These are phyloP conservation scores for Evernia prunastri DNA, from an alignment of 495 filamentous ascomycete genomes.

Conservation along the genomic window DNA sequence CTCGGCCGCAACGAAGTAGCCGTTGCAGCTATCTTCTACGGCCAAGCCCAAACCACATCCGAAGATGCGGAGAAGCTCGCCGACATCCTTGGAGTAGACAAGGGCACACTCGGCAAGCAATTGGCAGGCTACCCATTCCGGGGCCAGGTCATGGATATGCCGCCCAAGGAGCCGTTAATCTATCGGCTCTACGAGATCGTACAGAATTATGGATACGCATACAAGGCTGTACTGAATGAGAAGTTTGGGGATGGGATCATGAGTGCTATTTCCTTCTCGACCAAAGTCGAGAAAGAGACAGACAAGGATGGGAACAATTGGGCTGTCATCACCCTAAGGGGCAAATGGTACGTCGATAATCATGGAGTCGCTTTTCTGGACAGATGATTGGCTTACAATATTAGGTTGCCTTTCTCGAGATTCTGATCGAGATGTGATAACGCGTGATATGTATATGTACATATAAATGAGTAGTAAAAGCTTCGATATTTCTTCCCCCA, in stretches of 20 bases:
- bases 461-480: background rate
- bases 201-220: constrained; percentile 96
- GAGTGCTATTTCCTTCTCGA: constrained; percentile 91
- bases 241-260: constrained; percentile 99
- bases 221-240: constrained; percentile 95
- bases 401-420: constrained; percentile 57
- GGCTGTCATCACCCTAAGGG: constrained; percentile 85
- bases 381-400: constrained; percentile 19
- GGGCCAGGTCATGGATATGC: constrained; percentile 82
- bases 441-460: background rate
- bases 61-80: constrained; percentile 74
- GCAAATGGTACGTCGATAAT: constrained; percentile 72
- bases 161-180: constrained; percentile 86
- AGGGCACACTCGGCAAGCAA: constrained; percentile 51
- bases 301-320: constrained; percentile 74
- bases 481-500: background rate
- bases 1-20: constrained; percentile 86
- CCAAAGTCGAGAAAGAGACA: constrained; percentile 92
- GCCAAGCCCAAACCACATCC: constrained; percentile 71
- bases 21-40: constrained; percentile 90
- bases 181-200: constrained; percentile 95
- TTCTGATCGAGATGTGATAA: constrained; percentile 38
- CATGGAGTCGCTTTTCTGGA: background rate
- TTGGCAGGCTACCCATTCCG: constrained; percentile 74
- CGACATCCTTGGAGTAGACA: constrained; percentile 54